A percentile compares a stretch with the other conserved stretches of the same genome.
Evolutionary conservation across 2,329 filamentous ascomycete species (phyloP).

Genomic region (Fusarium napiforme): DNA sequence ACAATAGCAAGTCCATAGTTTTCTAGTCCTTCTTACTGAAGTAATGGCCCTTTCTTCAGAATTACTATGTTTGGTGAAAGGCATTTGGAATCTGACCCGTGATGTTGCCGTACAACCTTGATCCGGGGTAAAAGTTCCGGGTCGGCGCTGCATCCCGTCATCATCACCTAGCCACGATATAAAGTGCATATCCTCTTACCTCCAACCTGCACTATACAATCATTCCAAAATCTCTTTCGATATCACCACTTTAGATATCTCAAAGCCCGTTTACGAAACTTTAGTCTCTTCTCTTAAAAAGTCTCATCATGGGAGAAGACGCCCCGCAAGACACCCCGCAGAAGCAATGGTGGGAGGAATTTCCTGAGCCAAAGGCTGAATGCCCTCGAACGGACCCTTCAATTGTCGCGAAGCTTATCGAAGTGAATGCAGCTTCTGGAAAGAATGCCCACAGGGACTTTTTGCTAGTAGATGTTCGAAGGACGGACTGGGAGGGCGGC

Average conservation of each 20-base stretch:
- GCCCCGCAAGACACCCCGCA: constrained; percentile 41
- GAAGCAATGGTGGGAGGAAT: constrained; percentile 53
- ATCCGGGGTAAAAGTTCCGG: constrained; percentile 23
- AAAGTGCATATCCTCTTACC: background rate
- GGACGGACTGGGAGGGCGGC: constrained; percentile 67
- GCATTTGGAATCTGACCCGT: background rate
- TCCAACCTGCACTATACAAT: background rate
- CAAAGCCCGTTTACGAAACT: too few species aligned
- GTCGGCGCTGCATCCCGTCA: constrained; percentile 1
- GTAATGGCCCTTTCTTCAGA: accelerated
- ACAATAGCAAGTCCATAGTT: accelerated
- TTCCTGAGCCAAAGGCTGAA: constrained; percentile 56
- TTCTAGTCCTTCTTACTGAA: background rate
- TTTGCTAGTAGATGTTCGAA: constrained; percentile 64
- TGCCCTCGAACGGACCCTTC: constrained; percentile 52
- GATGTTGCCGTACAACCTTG: background rate
- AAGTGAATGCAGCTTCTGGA: constrained; percentile 48
- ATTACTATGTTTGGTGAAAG: background rate
- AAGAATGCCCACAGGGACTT: constrained; percentile 50
- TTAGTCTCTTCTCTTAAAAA: too few species aligned
- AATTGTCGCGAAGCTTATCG: constrained; percentile 55
- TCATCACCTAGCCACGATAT: background rate
- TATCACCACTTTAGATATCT: background rate
- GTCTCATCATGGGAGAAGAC: constrained; percentile 38
- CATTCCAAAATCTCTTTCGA: background rate